A percentile compares a stretch with the other conserved stretches of the same genome.
Evolutionary conservation across 2,329 filamentous ascomycete species (phyloP).

Genomic region (Pseudogymnoascus sp.): DNA sequence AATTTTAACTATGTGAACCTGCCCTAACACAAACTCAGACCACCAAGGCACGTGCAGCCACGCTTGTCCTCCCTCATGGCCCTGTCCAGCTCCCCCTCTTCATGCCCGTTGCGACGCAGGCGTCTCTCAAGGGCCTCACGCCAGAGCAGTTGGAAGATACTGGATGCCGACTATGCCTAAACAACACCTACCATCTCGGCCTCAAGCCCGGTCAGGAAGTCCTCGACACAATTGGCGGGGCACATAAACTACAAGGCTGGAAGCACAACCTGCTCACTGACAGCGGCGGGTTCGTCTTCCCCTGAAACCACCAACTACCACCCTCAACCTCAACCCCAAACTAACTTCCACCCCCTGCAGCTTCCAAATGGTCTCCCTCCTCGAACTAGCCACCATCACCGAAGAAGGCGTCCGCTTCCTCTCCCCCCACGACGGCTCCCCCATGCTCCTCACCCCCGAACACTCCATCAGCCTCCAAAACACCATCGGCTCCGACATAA

Average conservation of each 20-base stretch:
- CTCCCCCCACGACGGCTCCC: conserved; percentile 89
- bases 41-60: conserved; percentile 86
- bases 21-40: conserved; percentile 48
- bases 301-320: conserved; percentile 14
- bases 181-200: conserved; percentile 96
- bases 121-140: conserved; percentile 87
- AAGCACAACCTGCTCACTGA: conserved; percentile 87
- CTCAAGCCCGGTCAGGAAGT: conserved; percentile 89
- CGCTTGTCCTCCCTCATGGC: conserved; percentile 83
- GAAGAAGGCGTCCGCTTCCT: conserved; percentile 91
- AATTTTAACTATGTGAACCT: conserved; percentile 11
- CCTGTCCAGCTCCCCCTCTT: conserved; percentile 85
- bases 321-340: not conserved
- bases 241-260: conserved; percentile 93
- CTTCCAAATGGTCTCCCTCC: conserved; percentile 96
- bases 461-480: conserved; percentile 96
- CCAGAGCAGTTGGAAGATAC: conserved; percentile 86
- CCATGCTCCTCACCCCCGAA: conserved; percentile 95
- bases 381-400: conserved; percentile 87
- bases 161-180: conserved; percentile 82
- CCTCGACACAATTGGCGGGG: conserved; percentile 79
- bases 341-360: conserved; percentile 39
- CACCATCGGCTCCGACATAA: conserved; percentile 95
- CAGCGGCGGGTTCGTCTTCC: conserved; percentile 52
- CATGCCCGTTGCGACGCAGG: conserved; percentile 98